These are phyloP conservation scores for Lablab purpureus DNA, from an alignment of 306 rosid genomes.

Conservation along the genomic window DNA sequence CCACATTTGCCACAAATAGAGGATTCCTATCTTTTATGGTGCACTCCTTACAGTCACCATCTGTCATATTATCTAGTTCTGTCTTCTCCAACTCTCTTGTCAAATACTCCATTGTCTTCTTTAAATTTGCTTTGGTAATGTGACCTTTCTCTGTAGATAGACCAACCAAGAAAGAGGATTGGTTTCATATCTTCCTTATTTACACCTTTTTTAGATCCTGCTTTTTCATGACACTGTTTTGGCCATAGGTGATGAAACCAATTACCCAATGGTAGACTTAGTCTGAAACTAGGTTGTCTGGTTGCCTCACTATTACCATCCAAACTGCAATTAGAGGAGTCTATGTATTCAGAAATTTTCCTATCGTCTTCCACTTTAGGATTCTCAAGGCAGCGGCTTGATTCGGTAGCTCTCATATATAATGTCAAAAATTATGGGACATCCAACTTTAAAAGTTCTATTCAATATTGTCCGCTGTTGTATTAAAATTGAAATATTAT, in stretches of 20 bases:
- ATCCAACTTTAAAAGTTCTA: background rate
- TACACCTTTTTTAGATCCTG: constrained; percentile 49
- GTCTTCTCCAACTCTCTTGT: constrained; percentile 83
- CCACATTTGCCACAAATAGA: constrained; percentile 92
- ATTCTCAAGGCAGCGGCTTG: constrained; percentile 51
- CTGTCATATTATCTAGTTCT: constrained; percentile 56
- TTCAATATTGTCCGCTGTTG: too few relatives aligned
- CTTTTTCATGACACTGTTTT: constrained; percentile 49
- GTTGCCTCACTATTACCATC: constrained; percentile 46
- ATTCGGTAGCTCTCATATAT: constrained; percentile 60
- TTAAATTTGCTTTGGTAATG: constrained; percentile 75
- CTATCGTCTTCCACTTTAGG: constrained; percentile 47
- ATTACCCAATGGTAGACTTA: constrained; percentile 60
- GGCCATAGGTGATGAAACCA: constrained; percentile 61
- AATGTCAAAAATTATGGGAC: constrained; percentile 23
- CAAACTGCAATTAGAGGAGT: constrained; percentile 48
- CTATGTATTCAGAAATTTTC: constrained; percentile 47
- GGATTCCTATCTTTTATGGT: constrained; percentile 85
- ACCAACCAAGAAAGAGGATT: constrained; percentile 83
- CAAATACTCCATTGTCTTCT: constrained; percentile 89
- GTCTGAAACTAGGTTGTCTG: constrained; percentile 47
- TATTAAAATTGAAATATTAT: too few relatives aligned
- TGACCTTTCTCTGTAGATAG: constrained; percentile 83
- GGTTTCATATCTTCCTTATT: constrained; percentile 51
- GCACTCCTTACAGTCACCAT: constrained; percentile 47